Evolutionary conservation across 2,329 filamentous ascomycete species (phyloP).

Genomic region (Alternaria infectoria): DNA sequence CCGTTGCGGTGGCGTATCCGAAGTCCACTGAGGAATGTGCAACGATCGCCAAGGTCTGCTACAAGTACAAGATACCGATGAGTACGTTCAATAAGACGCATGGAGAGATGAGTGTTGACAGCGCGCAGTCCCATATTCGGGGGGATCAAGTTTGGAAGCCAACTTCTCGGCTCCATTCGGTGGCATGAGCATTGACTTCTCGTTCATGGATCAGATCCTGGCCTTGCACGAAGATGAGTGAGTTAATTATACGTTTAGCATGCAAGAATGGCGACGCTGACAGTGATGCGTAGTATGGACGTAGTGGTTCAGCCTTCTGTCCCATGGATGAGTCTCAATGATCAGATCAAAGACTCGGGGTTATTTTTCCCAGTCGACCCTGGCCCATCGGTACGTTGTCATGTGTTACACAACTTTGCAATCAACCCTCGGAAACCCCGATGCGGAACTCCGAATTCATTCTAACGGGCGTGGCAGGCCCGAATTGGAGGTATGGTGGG

Average conservation of each 20-base stretch:
- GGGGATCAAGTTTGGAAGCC: conserved; percentile 84
- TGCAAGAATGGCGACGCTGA: conserved; percentile 20
- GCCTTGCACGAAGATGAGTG: conserved; percentile 78
- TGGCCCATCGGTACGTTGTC: conserved; percentile 60
- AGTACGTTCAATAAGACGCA: conserved; percentile 33
- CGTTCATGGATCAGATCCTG: conserved; percentile 82
- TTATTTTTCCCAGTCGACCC: conserved; percentile 94
- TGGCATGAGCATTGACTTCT: conserved; percentile 88
- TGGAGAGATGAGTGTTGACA: not conserved
- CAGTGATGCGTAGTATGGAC: conserved; percentile 67
- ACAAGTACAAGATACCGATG: conserved; percentile 81
- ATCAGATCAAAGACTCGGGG: conserved; percentile 72
- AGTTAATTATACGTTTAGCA: conserved; percentile 18
- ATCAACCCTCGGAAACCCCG: conserved; percentile 16
- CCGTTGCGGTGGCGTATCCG: conserved; percentile 71
- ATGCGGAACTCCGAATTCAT: conserved; percentile 19
- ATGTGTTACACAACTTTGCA: not conserved
- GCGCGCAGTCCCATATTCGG: conserved; percentile 74
- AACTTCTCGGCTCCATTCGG: conserved; percentile 89
- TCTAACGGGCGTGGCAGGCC: conserved; percentile 53
- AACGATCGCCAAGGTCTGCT: conserved; percentile 71
- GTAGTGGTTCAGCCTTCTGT: conserved; percentile 90
- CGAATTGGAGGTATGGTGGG: conserved; percentile 86
- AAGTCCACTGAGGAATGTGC: conserved; percentile 69
- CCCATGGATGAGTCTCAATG: conserved; percentile 90